Conservation (phyloP, 2,329 filamentous ascomycete genomes). For the Paecilomyces niveus region DNA sequence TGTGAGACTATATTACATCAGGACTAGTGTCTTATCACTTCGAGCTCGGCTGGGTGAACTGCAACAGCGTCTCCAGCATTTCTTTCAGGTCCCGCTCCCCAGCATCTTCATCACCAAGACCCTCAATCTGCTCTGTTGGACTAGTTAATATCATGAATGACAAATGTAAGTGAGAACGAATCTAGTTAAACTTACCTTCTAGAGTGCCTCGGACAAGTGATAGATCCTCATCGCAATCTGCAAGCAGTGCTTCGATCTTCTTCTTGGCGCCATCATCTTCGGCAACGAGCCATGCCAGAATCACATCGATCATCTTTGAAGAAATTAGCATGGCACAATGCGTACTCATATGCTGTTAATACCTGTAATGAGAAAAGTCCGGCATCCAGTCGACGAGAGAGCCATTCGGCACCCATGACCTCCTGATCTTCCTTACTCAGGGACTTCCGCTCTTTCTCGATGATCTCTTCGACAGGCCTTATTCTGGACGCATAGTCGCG, state of each 20-base stretch:
- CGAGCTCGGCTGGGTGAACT: constrained; percentile 18
- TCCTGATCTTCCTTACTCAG: constrained; percentile 54
- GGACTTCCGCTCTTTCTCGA: constrained; percentile 50
- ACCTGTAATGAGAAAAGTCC: constrained; percentile 74
- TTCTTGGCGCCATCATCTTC: constrained; percentile 72
- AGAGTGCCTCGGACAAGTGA: constrained; percentile 59
- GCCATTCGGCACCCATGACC: constrained; percentile 61
- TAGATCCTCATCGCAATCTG: constrained; percentile 61
- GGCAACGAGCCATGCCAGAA: constrained; percentile 83
- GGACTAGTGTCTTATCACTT: neutral
- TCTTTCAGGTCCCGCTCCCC: constrained; percentile 51
- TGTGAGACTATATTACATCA: neutral
- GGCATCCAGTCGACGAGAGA: constrained; percentile 70
- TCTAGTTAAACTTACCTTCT: constrained; percentile 40
- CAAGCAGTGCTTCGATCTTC: constrained; percentile 58
- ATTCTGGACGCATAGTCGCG: constrained; percentile 62
- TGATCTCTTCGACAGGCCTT: constrained; percentile 54
- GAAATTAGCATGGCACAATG: neutral
- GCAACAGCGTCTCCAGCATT: constrained; percentile 56
- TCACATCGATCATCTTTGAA: constrained; percentile 63
- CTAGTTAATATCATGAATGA: constrained; percentile 8
- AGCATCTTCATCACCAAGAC: constrained; percentile 49
- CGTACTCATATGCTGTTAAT: constrained; percentile 4
- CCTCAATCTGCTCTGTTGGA: constrained; percentile 52
- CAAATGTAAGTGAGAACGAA: neutral